A percentile compares a stretch with the other conserved stretches of the same genome.
These are phyloP conservation scores for Xylaria sp. DNA, from an alignment of 2,329 filamentous ascomycete genomes.

Conservation along the genomic window DNA sequence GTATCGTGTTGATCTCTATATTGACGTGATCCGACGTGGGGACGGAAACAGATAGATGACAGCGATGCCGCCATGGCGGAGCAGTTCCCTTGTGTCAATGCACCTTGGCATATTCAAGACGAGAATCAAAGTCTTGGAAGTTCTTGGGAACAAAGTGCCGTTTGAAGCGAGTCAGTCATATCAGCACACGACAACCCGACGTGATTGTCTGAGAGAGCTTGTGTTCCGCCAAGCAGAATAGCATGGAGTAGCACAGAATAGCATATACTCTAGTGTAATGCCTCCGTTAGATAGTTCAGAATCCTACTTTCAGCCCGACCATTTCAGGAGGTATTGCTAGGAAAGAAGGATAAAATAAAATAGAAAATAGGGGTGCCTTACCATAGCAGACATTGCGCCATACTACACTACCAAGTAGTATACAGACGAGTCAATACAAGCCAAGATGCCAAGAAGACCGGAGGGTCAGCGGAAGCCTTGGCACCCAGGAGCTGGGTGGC, in stretches of 20 bases:
- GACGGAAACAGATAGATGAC: slow-evolving; percentile 4
- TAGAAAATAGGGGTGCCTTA: slow-evolving; percentile 17
- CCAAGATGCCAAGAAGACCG: slow-evolving; percentile 31
- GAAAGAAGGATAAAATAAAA: neutral
- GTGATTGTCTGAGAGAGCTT: neutral
- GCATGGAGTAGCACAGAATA: neutral
- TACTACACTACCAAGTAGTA: neutral
- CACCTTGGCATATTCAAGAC: slow-evolving; percentile 1
- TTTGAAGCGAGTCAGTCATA: slow-evolving; percentile 4
- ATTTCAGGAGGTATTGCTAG: neutral
- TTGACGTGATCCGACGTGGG: slow-evolving; percentile 23
- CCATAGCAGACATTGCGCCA: neutral
- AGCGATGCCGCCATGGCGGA: slow-evolving; percentile 3
- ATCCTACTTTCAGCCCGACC: neutral
- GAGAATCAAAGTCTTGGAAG: slow-evolving; percentile 7
- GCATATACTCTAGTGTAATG: neutral
- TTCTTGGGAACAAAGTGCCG: slow-evolving; percentile 9
- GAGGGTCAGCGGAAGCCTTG: slow-evolving; percentile 20
- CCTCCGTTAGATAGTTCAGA: neutral
- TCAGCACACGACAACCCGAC: neutral
- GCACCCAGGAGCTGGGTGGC: slow-evolving; percentile 21
- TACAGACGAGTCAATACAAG: slow-evolving; percentile 6
- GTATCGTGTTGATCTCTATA: slow-evolving; percentile 17
- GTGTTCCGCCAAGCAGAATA: neutral
- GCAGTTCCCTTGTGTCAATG: slow-evolving; percentile 1